Base-by-base conservation (phyloP, 1,139 yeast species). In the Yamadazyma triangularis region DNA sequence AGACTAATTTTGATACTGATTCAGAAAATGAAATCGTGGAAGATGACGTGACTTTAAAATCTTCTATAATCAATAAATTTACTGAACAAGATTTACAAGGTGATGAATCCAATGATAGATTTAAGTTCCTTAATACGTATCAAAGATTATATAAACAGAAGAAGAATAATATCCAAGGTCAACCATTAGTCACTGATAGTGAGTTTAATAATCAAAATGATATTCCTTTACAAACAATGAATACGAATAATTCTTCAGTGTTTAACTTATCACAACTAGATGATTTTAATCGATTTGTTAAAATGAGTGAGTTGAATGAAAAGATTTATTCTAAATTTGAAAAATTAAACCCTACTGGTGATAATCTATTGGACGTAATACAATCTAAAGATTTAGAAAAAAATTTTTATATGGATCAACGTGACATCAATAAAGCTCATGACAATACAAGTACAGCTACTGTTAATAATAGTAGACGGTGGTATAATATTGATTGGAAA, bases 261-360 rank as follows among this genome's bases (percentile, higher is more conserved):
- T 64, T 67, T 38, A 50, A 51, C 4, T 44, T 66, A n/a, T 56
- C 68, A 1, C 38, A 50, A 10, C 40, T 66, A 24, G 65, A 63
- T 35, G 73, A 67, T 40, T 67, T 57, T 43, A 48, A 45, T 28
- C 51, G 44, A 31, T 67, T 57, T 37, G 55, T 64, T 8, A 58
- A 56, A 34, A 60, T 60, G 47, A 56, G 68, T 4, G 59, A 60
- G 29, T 33, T 66, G 14, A 60, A 66, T 38, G 66, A 66, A 29
- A 29, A 33, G 9, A 63, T 66, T 15, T 50, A 48, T 23, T 39
- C 50, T 4, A 46, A 50, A 34, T 28, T 26, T 27, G 41, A 26
- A 12, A 32, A 32, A 30, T 36, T 15, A 18, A 33, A 24, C 25
- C 47, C 45, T 4, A 20, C 37, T 27, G 24, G 43, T 16, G 45